Conservation (phyloP, 2,329 filamentous ascomycete species). For the Talaromyces sp. region DNA sequence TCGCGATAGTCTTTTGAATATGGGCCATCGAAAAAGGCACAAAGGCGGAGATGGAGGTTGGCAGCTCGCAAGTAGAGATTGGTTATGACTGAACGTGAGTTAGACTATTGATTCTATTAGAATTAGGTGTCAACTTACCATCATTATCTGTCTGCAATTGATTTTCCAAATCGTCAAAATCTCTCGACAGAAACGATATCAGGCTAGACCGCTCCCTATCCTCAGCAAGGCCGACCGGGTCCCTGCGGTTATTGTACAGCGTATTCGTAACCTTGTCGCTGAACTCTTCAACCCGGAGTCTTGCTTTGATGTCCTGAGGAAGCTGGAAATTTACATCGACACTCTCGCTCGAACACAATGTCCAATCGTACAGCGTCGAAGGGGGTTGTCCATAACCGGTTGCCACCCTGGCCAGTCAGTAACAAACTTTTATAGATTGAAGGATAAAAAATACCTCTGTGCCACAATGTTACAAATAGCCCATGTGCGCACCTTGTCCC, state of each 20-base stretch:
- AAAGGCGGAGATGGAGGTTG: slow-evolving; percentile 44
- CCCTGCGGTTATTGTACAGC: slow-evolving; percentile 52
- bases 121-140: slow-evolving; percentile 22
- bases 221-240: slow-evolving; percentile 47
- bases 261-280: slow-evolving; percentile 53
- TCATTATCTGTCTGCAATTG: slow-evolving; percentile 40
- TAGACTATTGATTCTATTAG: slow-evolving; percentile 4
- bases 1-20: slow-evolving; percentile 41
- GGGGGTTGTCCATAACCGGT: slow-evolving; percentile 66
- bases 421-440: not conserved
- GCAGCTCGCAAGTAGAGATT: slow-evolving; percentile 43
- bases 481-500: slow-evolving; percentile 63
- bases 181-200: slow-evolving; percentile 41
- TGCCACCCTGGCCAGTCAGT: slow-evolving; percentile 45
- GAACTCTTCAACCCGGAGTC: slow-evolving; percentile 55
- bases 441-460: slow-evolving; percentile 46
- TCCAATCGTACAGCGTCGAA: slow-evolving; percentile 58
- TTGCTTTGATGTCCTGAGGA: slow-evolving; percentile 47
- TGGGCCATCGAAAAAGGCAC: slow-evolving; percentile 47
- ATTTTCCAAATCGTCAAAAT: slow-evolving; percentile 50
- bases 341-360: slow-evolving; percentile 41
- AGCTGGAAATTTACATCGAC: slow-evolving; percentile 44
- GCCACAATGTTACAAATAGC: slow-evolving; percentile 64
- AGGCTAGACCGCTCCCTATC: slow-evolving; percentile 41
- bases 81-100: slow-evolving; percentile 34